A percentile compares a stretch with the other conserved stretches of the same genome.
phyloP scores from a whole-genome alignment of 129 eudicot genomes.

The Artemisia annua region DNA sequence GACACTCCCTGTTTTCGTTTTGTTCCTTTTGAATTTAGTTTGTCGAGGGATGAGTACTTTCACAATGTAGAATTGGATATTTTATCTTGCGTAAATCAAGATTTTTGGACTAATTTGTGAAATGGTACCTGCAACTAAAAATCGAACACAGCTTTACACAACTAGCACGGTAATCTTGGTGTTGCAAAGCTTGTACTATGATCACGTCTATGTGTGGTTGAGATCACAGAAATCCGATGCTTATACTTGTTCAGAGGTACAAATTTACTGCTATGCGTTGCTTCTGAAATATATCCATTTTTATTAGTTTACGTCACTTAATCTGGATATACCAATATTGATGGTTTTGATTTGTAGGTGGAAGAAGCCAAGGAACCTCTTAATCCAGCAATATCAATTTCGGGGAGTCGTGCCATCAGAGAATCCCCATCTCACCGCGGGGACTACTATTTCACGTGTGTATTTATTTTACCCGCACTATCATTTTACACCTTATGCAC shows the following conservation, averaged over 20 bases:
- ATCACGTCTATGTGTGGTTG: constrained; percentile 42
- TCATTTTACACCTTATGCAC: neutral
- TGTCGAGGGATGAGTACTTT: neutral
- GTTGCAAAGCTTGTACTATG: constrained; percentile 77
- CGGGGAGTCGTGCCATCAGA: constrained; percentile 29
- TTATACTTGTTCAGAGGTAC: constrained; percentile 29
- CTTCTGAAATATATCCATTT: neutral
- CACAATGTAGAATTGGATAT: constrained; percentile 15
- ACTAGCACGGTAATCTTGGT: constrained; percentile 57
- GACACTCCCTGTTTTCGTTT: neutral
- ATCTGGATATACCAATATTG: neutral
- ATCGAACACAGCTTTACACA: constrained; percentile 55
- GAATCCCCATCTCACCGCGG: constrained; percentile 22
- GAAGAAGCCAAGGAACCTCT: constrained; percentile 49
- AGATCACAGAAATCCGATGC: constrained; percentile 22
- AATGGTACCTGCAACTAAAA: neutral
- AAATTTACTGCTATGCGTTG: constrained; percentile 11
- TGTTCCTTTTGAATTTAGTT: neutral
- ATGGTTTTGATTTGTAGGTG: constrained; percentile 25
- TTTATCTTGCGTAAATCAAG: constrained; percentile 6
- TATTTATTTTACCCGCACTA: constrained; percentile 2
- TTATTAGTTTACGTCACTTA: neutral
- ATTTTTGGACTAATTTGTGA: neutral
- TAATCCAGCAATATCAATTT: constrained; percentile 25
- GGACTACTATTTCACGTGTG: constrained; percentile 45